Percentiles rank a stretch among this genome's conserved stretches.
phyloP scores from a whole-genome alignment of 2,329 filamentous ascomycete species.

The Penicillium sp. region DNA sequence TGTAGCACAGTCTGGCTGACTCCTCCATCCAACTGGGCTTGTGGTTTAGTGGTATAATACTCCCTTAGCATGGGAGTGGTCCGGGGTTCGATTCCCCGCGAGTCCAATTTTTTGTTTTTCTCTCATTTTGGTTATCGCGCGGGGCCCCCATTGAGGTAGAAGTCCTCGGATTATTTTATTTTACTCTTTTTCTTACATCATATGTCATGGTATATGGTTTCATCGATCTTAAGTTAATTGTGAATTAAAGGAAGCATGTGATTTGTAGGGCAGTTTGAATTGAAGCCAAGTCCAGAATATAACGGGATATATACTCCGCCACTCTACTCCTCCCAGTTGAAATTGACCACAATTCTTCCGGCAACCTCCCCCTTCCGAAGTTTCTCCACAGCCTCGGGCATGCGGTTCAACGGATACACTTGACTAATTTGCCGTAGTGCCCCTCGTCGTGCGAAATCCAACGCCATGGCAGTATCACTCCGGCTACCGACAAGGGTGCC shows the following conservation, averaged over 20 bases:
- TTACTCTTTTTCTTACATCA: too few species aligned
- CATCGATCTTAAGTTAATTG: not conserved
- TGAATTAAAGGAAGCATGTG: not conserved
- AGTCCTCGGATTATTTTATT: too few species aligned
- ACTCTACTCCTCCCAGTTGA: slow-evolving; percentile 36
- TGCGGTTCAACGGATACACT: slow-evolving; percentile 45
- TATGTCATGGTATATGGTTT: too few species aligned
- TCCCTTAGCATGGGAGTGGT: slow-evolving; percentile 48
- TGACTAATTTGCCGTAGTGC: slow-evolving; percentile 51
- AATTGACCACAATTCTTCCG: slow-evolving; percentile 54
- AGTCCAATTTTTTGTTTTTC: slow-evolving; percentile 33
- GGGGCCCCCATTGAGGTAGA: too few species aligned
- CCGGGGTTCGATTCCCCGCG: slow-evolving; percentile 49
- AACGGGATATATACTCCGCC: not conserved
- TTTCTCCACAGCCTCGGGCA: slow-evolving; percentile 52
- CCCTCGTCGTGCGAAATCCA: slow-evolving; percentile 49
- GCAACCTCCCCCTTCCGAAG: slow-evolving; percentile 50
- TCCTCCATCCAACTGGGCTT: slow-evolving; percentile 19
- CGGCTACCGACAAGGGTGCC: slow-evolving; percentile 32
- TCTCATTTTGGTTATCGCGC: too few species aligned
- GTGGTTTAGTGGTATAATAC: slow-evolving; percentile 49
- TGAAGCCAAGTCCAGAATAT: not conserved
- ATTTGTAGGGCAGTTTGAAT: not conserved
- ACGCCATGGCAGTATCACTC: slow-evolving; percentile 31
- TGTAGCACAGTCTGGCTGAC: too few species aligned